A percentile compares a stretch with the other conserved stretches of the same genome.
These are phyloP conservation scores for Tricholoma bakamatsutake DNA, from an alignment of 768 basidiomycete genomes.

Conservation along the genomic window DNA sequence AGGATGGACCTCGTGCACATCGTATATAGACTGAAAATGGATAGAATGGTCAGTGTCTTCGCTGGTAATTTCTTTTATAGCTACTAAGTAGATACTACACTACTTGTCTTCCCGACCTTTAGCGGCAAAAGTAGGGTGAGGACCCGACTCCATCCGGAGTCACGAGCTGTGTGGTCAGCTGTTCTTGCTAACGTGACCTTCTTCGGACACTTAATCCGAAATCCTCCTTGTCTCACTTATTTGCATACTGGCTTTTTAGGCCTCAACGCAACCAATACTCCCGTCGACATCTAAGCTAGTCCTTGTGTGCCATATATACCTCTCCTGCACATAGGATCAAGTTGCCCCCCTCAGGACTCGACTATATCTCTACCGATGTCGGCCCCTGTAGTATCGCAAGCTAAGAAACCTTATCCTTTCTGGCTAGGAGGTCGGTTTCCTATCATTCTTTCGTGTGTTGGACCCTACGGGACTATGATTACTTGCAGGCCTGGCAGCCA, in stretches of 20 bases:
- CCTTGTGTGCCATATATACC: background rate
- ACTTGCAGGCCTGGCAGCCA: conserved; percentile 63
- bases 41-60: too few species aligned
- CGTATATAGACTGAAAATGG: too few species aligned
- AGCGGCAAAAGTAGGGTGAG: background rate
- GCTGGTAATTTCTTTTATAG: too few species aligned
- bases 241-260: background rate
- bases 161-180: background rate
- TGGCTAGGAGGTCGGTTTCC: conserved; percentile 66
- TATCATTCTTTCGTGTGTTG: background rate
- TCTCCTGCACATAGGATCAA: background rate
- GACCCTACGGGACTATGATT: background rate
- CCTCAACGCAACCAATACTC: background rate
- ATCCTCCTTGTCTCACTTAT: background rate
- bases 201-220: background rate
- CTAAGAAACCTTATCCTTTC: conserved; percentile 77
- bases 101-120: background rate
- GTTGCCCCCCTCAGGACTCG: background rate
- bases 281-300: background rate
- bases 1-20: too few species aligned
- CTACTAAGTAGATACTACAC: background rate
- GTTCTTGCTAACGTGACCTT: background rate
- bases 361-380: conserved; percentile 8
- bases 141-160: background rate
- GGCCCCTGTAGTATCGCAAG: conserved; percentile 10